These are phyloP conservation scores for Salix suchowensis DNA, from an alignment of 345 rosid genomes.

Conservation along the genomic window DNA sequence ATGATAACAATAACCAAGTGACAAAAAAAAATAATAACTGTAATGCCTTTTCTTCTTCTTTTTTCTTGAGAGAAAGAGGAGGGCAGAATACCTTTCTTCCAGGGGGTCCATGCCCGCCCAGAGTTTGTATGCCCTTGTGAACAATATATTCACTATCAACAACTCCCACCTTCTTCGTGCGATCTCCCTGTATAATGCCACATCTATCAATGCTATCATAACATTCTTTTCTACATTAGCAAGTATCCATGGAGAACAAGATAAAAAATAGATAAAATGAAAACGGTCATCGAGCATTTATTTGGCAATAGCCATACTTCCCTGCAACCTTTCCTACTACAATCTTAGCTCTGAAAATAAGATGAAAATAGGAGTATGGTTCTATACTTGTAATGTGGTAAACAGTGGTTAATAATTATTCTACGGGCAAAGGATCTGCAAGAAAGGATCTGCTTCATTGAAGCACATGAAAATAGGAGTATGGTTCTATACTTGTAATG, in stretches of 20 bases:
- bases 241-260: not conserved
- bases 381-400: too few relatives aligned
- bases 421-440: too few relatives aligned
- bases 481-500: not conserved
- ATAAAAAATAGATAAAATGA: not conserved
- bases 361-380: too few relatives aligned
- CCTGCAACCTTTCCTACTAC: too few relatives aligned
- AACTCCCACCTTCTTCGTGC: slow-evolving; percentile 79
- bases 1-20: not conserved
- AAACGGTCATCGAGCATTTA: not conserved
- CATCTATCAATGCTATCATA: not conserved
- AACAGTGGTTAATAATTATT: too few relatives aligned
- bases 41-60: too few relatives aligned
- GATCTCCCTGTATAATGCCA: slow-evolving; percentile 60
- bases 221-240: not conserved
- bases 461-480: not conserved
- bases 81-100: slow-evolving; percentile 18
- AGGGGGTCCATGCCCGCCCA: slow-evolving; percentile 59
- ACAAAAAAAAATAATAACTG: not conserved
- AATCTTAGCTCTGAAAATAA: too few relatives aligned
- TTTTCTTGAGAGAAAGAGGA: not conserved
- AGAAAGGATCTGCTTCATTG: too few relatives aligned
- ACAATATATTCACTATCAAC: slow-evolving; percentile 81
- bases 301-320: too few relatives aligned
- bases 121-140: slow-evolving; percentile 83